Conservation (phyloP, 805 yeast species). For the Candida pseudofarinosa region DNA sequence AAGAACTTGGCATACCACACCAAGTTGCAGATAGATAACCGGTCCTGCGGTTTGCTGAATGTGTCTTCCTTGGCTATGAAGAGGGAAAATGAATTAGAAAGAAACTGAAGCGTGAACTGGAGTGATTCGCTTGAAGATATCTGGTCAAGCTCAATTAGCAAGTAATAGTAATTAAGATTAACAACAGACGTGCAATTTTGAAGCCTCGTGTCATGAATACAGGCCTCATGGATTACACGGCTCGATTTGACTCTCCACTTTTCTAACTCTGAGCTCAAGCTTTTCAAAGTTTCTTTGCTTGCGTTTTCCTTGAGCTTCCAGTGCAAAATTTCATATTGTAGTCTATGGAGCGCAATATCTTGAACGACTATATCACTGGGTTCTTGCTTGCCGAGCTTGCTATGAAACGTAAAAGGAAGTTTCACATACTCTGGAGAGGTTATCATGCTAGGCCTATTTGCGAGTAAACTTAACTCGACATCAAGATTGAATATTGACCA, state of each 20-base stretch:
- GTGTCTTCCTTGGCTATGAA: constrained; percentile 18
- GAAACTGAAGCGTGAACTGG: constrained; percentile 39
- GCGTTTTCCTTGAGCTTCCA: constrained; percentile 8
- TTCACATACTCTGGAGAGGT: constrained; percentile 21
- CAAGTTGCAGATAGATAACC: constrained; percentile 19
- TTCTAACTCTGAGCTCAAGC: constrained; percentile 30
- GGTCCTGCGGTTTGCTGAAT: constrained; percentile 11
- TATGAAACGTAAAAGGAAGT: constrained; percentile 11
- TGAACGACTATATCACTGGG: constrained; percentile 15
- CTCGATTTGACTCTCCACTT: constrained; percentile 33
- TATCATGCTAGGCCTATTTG: constrained; percentile 32
- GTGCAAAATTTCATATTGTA: constrained; percentile 23
- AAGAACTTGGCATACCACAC: constrained; percentile 34
- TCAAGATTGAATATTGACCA: constrained; percentile 39
- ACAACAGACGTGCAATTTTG: constrained; percentile 31
- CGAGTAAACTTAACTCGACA: constrained; percentile 32
- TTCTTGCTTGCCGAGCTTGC: constrained; percentile 19
- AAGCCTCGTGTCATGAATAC: constrained; percentile 22
- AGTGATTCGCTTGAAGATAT: constrained; percentile 32
- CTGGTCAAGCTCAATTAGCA: constrained; percentile 39
- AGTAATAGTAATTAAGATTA: constrained; percentile 36
- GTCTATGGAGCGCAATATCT: constrained; percentile 19
- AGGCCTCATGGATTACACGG: constrained; percentile 23
- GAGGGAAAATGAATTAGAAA: constrained; percentile 36
- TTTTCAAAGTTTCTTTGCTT: constrained; percentile 5